These are phyloP conservation scores for Rhodosporidiobolus sp. DNA, from an alignment of 768 basidiomycete species.

Conservation along the genomic window DNA sequence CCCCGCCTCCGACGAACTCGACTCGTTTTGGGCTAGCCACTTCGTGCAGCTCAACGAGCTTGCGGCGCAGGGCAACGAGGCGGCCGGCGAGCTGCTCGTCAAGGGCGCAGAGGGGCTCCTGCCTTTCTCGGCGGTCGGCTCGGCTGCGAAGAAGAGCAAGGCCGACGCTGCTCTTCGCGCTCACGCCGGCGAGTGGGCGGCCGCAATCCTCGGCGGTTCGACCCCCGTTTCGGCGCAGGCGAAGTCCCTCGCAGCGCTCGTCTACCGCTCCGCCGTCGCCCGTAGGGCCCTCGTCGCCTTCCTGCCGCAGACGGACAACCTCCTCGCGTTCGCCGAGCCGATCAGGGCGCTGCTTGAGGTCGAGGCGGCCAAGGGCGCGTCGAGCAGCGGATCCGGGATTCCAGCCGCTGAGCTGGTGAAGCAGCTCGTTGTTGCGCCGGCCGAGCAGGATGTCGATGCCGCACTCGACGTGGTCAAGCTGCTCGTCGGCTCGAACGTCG, in stretches of 20 bases:
- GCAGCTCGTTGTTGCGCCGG: background rate
- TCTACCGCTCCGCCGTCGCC: constrained; percentile 20
- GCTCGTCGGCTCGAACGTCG: background rate
- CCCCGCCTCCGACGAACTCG: constrained; percentile 6
- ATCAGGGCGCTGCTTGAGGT: constrained; percentile 25
- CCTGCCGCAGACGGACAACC: background rate
- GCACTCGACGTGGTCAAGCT: background rate
- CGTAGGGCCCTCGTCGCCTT: background rate
- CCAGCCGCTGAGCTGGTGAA: background rate
- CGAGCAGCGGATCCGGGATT: background rate
- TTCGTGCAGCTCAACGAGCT: constrained; percentile 22
- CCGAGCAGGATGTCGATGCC: background rate
- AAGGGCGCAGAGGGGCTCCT: constrained; percentile 23
- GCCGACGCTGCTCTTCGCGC: background rate
- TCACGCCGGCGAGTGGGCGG: constrained; percentile 23
- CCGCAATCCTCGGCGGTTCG: constrained; percentile 4
- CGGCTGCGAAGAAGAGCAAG: background rate
- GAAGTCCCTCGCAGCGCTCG: constrained; percentile 12
- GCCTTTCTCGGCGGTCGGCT: background rate
- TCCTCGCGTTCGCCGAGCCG: constrained; percentile 5
- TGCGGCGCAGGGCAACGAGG: background rate
- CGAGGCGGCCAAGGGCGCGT: background rate
- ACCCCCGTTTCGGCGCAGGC: background rate
- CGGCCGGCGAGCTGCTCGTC: constrained; percentile 9
- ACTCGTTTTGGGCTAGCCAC: constrained; percentile 16